phyloP scores from a whole-genome alignment of 345 rosid species.

The Rhodamnia argentea region DNA sequence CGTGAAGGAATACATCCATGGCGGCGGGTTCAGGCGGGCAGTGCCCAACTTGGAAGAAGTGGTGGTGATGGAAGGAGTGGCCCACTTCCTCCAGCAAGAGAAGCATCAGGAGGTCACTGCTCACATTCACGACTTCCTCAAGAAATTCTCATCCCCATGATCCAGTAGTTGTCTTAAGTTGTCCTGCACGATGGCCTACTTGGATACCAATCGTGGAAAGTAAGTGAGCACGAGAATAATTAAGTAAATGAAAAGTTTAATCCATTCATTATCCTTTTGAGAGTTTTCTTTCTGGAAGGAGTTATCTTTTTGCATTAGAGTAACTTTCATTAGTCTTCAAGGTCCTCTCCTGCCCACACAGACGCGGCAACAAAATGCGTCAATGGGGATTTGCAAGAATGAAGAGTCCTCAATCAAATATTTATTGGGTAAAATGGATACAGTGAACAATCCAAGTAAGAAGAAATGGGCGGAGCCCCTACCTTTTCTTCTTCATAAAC shows the following conservation, averaged over 20 bases:
- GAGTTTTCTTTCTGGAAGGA: not conserved
- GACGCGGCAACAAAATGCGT: too few relatives aligned
- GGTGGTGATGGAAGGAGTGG: conserved; percentile 74
- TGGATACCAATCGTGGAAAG: not conserved
- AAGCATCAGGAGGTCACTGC: conserved; percentile 48
- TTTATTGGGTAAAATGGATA: not conserved
- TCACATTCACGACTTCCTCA: conserved; percentile 60
- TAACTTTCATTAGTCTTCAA: not conserved
- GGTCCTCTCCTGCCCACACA: too few relatives aligned
- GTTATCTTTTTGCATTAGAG: not conserved
- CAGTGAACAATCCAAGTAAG: not conserved
- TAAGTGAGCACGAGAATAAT: not conserved
- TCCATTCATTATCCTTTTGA: not conserved
- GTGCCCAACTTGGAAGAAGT: conserved; percentile 70
- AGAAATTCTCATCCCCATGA: conserved; percentile 26
- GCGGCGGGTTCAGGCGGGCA: conserved; percentile 33
- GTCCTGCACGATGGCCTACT: not conserved
- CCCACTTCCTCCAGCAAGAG: conserved; percentile 65
- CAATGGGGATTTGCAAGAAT: not conserved
- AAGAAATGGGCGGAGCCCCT: not conserved
- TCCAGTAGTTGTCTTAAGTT: not conserved
- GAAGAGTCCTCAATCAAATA: not conserved
- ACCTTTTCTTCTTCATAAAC: not conserved
- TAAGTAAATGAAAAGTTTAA: not conserved
- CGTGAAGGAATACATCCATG: conserved; percentile 50